Base-by-base conservation (phyloP, 2,329 filamentous ascomycete species). In the Sporothrix pseudoabietina region DNA sequence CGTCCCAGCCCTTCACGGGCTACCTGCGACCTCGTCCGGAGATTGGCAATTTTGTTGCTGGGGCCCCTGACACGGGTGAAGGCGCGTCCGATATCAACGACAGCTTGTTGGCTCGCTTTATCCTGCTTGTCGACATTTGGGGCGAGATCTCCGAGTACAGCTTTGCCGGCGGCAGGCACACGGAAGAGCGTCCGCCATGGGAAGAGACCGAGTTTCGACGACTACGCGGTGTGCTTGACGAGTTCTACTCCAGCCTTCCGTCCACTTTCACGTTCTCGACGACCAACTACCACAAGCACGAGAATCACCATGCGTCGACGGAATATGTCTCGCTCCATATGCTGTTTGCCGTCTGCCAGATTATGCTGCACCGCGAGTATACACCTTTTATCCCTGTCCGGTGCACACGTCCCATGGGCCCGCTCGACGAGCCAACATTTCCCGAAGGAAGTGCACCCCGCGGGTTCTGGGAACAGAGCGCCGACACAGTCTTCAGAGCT, bases 321-420 rank as follows among this genome's bases (percentile, higher is more conserved):
- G 86, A 87, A 8, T 93, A 91, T 77, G 87, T 90, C 10, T 85
- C 91, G 3, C 82, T 93, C 72, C 91, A 93, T 77, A 89, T 90
- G 77, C 85, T 92, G 0, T 87, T 88, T 74, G 86, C 87, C 1
- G 83, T 92, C 1, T 92, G 89, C 78, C 85, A 87, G 72, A 89
- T 93, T 75, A 88, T 91, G 82, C 83, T 92, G 39, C 89, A 92
- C 77, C 85, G 90, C 75, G 90, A 92, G 78, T 92, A 90, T 75
- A 85, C 92, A 35, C 89, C 90, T 0, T 91, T 91, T 77, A 85
- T 91, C 19, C 88, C 90, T 1, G 83, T 91, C n/a, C 83, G 84
- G 9, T 88, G 84, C 76, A 75, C 78, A 1, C 80, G 78, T 26
- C 87, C 87, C 0, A 77, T 81, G 49, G 87, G 87, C 0, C 90